Conservation (phyloP, 208 protist genomes). For the Herpetomonas muscarum region DNA sequence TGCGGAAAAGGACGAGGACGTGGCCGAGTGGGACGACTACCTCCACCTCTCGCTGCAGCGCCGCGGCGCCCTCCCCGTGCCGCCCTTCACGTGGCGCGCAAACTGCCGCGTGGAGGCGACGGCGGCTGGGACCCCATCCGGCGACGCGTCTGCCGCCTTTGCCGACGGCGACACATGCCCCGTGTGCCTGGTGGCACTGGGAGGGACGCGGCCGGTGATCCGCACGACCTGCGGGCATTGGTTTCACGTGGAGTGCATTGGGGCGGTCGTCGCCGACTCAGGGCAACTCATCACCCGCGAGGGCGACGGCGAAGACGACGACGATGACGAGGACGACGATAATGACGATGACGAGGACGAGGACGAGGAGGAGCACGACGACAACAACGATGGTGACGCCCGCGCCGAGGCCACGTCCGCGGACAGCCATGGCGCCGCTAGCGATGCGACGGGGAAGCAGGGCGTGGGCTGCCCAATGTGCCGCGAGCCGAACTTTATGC, state of each 20-base stretch:
- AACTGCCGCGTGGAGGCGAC: not conserved
- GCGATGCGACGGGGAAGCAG: too few relatives aligned
- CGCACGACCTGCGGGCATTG: conserved; percentile 3
- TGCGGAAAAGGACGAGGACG: not conserved
- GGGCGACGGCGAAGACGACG: not conserved
- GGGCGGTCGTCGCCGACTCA: not conserved
- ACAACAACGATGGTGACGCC: not conserved
- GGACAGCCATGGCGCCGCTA: too few relatives aligned
- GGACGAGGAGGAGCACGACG: not conserved
- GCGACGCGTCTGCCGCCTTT: too few relatives aligned
- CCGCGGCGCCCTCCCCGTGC: not conserved
- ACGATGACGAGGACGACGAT: not conserved
- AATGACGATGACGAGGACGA: not conserved
- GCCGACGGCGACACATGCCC: not conserved
- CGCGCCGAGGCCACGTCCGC: not conserved
- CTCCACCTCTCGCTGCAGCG: not conserved
- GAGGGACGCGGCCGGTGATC: not conserved
- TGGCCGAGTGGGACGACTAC: not conserved
- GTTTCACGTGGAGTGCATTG: conserved; percentile 2
- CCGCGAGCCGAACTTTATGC: not conserved
- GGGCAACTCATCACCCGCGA: not conserved
- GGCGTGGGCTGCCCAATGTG: not conserved
- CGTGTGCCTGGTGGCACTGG: not conserved
- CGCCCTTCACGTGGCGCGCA: not conserved
- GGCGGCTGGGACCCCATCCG: not conserved